A percentile compares a stretch with the other conserved stretches of the same genome.
These are phyloP conservation scores for Pseudomassariella vexata DNA, from an alignment of 2,329 filamentous ascomycete genomes.

Conservation along the genomic window DNA sequence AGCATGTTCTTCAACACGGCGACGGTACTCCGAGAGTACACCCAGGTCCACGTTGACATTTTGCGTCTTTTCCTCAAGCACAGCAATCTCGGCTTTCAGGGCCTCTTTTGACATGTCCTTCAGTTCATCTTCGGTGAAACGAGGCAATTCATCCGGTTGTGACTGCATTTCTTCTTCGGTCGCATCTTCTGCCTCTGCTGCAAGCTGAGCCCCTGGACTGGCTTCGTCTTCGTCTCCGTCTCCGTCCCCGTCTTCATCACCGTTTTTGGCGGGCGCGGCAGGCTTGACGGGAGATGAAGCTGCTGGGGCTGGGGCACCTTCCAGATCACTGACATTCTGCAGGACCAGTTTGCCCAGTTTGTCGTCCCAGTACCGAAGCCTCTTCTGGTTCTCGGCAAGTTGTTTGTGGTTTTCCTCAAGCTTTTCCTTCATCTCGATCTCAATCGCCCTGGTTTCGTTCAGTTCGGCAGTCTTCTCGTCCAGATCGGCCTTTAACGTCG, in stretches of 20 bases:
- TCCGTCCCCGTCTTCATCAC: constrained; percentile 23
- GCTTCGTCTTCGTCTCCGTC: constrained; percentile 23
- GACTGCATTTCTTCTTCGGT: constrained; percentile 13
- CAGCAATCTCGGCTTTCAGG: constrained; percentile 57
- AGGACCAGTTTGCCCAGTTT: constrained; percentile 79
- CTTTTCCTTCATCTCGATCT: constrained; percentile 98
- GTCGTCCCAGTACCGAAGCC: constrained; percentile 79
- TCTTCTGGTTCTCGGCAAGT: constrained; percentile 78
- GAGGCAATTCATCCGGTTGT: constrained; percentile 59
- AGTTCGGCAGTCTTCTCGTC: constrained; percentile 81
- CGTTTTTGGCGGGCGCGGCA: constrained; percentile 10
- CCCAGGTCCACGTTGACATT: constrained; percentile 83
- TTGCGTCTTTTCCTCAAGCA: constrained; percentile 65
- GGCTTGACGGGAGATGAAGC: constrained; percentile 17
- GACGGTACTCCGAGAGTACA: constrained; percentile 83
- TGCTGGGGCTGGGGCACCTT: constrained; percentile 29
- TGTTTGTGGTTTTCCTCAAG: constrained; percentile 94
- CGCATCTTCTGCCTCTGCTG: constrained; percentile 9
- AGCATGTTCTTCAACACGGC: constrained; percentile 76
- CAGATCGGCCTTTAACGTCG: constrained; percentile 73
- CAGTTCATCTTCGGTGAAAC: constrained; percentile 68
- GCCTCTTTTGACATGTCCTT: constrained; percentile 58
- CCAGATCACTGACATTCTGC: constrained; percentile 72
- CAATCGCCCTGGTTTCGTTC: constrained; percentile 80
- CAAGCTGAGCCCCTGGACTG: constrained; percentile 9